Conservation (phyloP, 208 protist species). For the Leptomonas seymouri region DNA sequence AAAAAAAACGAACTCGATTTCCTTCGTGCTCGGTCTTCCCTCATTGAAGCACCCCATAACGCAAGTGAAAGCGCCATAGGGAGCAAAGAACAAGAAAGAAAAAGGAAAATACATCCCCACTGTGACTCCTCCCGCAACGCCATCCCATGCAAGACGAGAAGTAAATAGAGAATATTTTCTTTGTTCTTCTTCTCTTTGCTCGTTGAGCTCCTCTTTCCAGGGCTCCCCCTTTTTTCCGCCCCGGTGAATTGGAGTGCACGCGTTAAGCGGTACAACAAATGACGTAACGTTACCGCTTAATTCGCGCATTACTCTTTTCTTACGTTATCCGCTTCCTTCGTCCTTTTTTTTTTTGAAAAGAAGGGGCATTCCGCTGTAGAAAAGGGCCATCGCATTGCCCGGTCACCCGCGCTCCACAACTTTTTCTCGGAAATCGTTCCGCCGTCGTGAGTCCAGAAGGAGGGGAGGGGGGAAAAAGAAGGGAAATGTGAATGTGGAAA, state of each 20-base stretch:
- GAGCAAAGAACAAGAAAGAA: neutral
- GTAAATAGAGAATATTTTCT: constrained; percentile 2
- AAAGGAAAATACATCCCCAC: neutral
- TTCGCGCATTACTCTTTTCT: constrained; percentile 3
- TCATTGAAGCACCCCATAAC: neutral
- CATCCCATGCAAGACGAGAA: neutral
- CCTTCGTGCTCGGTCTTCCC: neutral
- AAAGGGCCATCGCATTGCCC: no score
- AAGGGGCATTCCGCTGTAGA: no score
- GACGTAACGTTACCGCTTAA: constrained; percentile 1
- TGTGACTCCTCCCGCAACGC: no score
- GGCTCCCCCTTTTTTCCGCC: neutral
- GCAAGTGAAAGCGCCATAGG: constrained; percentile 7
- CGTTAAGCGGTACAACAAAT: neutral
- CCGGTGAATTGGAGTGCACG: neutral
- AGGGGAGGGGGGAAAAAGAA: constrained; percentile 1
- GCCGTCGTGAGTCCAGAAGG: neutral
- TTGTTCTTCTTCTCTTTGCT: neutral
- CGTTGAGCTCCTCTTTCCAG: no score
- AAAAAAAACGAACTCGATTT: neutral
- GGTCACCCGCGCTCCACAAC: neutral
- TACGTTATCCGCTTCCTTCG: constrained; percentile 11
- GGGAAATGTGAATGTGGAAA: neutral
- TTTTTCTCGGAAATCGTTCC: neutral
- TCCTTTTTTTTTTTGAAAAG: constrained; percentile 19